Evolutionary conservation across 352 stramenopile genomes (phyloP).

Genomic region (Thraustotheca clavata): DNA sequence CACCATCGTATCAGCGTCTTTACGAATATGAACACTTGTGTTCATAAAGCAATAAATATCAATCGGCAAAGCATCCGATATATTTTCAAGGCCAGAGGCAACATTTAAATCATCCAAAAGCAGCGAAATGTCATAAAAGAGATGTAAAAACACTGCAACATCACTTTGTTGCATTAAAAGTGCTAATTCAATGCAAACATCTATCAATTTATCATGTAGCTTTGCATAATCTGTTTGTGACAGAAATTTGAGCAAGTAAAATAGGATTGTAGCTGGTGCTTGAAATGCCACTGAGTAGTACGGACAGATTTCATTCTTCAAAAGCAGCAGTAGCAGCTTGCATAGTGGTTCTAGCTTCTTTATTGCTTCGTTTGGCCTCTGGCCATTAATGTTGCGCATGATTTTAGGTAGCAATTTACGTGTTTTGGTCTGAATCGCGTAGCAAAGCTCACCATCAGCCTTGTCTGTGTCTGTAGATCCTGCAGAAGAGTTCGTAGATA

Average conservation of each 20-base stretch:
- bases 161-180: constrained; percentile 46
- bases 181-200: constrained; percentile 43
- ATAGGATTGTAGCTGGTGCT: constrained; percentile 50
- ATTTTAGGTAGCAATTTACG: constrained; percentile 60
- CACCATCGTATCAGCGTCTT: constrained; percentile 44
- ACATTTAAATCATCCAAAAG: constrained; percentile 48
- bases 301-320: constrained; percentile 39
- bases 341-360: constrained; percentile 46
- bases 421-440: constrained; percentile 33
- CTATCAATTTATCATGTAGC: constrained; percentile 36
- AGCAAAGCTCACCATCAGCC: constrained; percentile 53
- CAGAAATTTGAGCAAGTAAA: constrained; percentile 70
- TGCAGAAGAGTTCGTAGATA: neutral
- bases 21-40: constrained; percentile 55
- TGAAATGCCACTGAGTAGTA: constrained; percentile 55
- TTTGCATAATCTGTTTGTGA: constrained; percentile 32
- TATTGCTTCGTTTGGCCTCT: constrained; percentile 28
- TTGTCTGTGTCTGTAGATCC: neutral
- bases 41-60: constrained; percentile 42
- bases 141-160: constrained; percentile 49
- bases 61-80: constrained; percentile 22
- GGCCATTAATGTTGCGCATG: constrained; percentile 38
- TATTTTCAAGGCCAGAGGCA: constrained; percentile 25
- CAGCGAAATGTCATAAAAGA: constrained; percentile 46
- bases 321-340: constrained; percentile 39